phyloP scores from a whole-genome alignment of 202 grass and related monocot genomes.

The Cymbopogon flexuosus region DNA sequence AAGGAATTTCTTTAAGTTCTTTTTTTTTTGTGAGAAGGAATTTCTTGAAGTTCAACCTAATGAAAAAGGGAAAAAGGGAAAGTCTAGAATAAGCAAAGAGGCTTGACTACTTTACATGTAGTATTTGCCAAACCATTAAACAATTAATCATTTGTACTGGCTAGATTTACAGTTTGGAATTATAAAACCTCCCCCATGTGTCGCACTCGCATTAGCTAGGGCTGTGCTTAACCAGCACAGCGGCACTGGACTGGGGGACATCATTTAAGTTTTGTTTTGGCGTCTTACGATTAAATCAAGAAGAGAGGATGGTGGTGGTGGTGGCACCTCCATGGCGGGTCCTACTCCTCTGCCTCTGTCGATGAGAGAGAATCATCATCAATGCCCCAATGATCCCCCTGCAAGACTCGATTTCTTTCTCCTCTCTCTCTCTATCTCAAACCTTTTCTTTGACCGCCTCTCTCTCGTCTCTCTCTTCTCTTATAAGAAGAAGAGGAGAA shows the following conservation, averaged over 20 bases:
- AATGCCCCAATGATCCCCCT: constrained; percentile 30
- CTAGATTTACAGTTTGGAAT: background rate
- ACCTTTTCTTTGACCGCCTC: constrained; percentile 37
- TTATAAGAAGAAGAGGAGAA: constrained; percentile 12
- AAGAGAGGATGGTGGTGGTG: background rate
- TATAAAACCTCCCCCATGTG: background rate
- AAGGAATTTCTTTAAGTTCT: too few species aligned
- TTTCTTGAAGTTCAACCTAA: too few species aligned
- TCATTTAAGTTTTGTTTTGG: constrained; percentile 35
- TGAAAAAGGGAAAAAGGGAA: too few species aligned
- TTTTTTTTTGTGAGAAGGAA: too few species aligned
- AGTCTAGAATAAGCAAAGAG: too few species aligned
- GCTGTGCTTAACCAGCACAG: background rate
- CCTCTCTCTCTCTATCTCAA: background rate
- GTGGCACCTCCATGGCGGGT: background rate
- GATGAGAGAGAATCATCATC: constrained; percentile 10
- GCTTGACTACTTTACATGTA: background rate
- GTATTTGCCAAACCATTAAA: background rate
- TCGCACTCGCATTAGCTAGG: background rate
- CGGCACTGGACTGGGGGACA: constrained; percentile 14
- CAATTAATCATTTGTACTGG: background rate
- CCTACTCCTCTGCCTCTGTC: background rate
- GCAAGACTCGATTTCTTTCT: background rate
- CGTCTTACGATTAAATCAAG: constrained; percentile 22
- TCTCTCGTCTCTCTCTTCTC: background rate